These are phyloP conservation scores for Fusarium poae DNA, from an alignment of 2,329 filamentous ascomycete genomes.

Conservation along the genomic window DNA sequence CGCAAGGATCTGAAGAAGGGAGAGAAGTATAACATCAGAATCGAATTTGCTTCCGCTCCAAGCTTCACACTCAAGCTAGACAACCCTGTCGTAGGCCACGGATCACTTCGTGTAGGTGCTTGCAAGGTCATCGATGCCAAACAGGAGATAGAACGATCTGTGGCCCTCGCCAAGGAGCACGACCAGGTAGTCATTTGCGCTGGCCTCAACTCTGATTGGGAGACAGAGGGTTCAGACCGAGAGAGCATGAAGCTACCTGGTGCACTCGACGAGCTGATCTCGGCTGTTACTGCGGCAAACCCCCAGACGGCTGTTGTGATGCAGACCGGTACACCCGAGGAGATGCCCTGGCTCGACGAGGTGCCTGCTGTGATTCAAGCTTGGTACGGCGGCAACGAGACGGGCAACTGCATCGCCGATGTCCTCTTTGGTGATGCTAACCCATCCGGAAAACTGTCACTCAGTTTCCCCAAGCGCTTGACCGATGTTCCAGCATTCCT, in stretches of 20 bases:
- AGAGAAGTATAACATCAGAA: slow-evolving; percentile 68
- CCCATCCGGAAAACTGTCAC: slow-evolving; percentile 79
- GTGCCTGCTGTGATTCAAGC: slow-evolving; percentile 76
- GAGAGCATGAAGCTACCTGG: slow-evolving; percentile 83
- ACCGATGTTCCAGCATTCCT: slow-evolving; percentile 82
- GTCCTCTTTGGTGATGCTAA: slow-evolving; percentile 80
- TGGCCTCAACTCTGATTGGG: slow-evolving; percentile 85
- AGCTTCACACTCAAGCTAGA: slow-evolving; percentile 67
- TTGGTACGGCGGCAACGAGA: slow-evolving; percentile 91
- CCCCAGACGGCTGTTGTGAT: slow-evolving; percentile 78
- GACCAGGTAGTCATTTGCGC: slow-evolving; percentile 84
- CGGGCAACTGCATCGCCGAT: slow-evolving; percentile 83
- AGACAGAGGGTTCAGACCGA: slow-evolving; percentile 82
- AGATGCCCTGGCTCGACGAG: slow-evolving; percentile 75
- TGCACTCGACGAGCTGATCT: slow-evolving; percentile 77
- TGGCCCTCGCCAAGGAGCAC: slow-evolving; percentile 74
- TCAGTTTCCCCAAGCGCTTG: slow-evolving; percentile 76
- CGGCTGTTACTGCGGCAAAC: slow-evolving; percentile 74
- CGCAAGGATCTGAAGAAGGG: slow-evolving; percentile 69
- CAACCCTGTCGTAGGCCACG: slow-evolving; percentile 66
- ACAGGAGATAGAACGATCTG: slow-evolving; percentile 74
- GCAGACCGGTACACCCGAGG: slow-evolving; percentile 81
- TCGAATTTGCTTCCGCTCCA: slow-evolving; percentile 71
- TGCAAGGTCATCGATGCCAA: slow-evolving; percentile 69
- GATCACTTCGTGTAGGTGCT: slow-evolving; percentile 73